Conservation (phyloP, 345 rosid species). For the Mangifera indica region DNA sequence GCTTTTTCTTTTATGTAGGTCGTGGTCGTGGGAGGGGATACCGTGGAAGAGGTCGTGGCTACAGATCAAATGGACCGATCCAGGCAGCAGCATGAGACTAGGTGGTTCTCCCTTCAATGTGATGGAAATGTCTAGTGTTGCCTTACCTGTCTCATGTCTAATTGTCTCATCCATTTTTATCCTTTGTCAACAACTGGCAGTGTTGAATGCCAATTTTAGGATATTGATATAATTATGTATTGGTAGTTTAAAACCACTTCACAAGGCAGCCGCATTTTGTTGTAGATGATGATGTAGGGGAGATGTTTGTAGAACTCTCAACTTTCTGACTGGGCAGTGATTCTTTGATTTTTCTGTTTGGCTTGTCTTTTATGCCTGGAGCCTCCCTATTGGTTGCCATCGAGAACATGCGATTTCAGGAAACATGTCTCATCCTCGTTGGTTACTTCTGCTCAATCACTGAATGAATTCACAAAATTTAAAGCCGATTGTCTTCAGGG, state of each 20-base stretch:
- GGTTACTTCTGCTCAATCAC: too few relatives aligned
- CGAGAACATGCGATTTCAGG: too few relatives aligned
- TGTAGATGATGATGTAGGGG: slow-evolving; percentile 30
- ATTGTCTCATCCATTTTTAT: slow-evolving; percentile 11
- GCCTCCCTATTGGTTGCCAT: too few relatives aligned
- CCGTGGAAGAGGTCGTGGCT: slow-evolving; percentile 78
- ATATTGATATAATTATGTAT: slow-evolving; percentile 11
- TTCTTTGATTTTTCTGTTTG: slow-evolving; percentile 43
- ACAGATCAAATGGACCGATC: slow-evolving; percentile 50
- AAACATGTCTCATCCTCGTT: too few relatives aligned
- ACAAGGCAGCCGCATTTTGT: slow-evolving; percentile 13
- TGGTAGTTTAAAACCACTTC: neutral
- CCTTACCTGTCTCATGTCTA: slow-evolving; percentile 17
- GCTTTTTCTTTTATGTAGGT: slow-evolving; percentile 34
- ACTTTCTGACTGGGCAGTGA: slow-evolving; percentile 39
- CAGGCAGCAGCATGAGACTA: slow-evolving; percentile 53
- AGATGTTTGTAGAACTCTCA: slow-evolving; percentile 37
- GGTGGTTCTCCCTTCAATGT: neutral
- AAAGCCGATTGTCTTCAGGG: too few relatives aligned
- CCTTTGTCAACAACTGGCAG: neutral
- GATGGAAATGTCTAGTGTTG: slow-evolving; percentile 14
- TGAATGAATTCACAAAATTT: too few relatives aligned
- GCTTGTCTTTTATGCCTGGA: neutral
- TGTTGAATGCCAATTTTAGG: slow-evolving; percentile 24
- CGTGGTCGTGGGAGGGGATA: slow-evolving; percentile 67